Percentiles rank a stretch among this genome's conserved stretches.
phyloP scores from a whole-genome alignment of 371 early-diverging fungal species.

The Mucor indicus region DNA sequence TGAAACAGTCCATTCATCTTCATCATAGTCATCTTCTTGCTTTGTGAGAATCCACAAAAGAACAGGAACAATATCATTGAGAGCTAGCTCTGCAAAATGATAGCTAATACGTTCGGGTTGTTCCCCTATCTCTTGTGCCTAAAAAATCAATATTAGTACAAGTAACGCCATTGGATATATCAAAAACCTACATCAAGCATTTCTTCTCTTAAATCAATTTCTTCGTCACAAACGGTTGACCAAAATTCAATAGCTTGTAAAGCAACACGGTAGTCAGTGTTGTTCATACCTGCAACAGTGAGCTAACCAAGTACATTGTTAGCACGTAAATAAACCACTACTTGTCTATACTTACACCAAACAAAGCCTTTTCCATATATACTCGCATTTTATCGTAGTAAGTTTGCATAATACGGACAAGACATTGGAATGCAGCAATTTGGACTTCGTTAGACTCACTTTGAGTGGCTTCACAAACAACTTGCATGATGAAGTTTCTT shows the following conservation, averaged over 20 bases:
- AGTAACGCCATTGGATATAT: neutral
- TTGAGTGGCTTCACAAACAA: conserved; percentile 96
- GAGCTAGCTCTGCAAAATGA: conserved; percentile 76
- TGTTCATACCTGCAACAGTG: conserved; percentile 88
- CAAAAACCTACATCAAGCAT: conserved; percentile 32
- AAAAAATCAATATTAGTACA: neutral
- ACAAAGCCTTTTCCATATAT: conserved; percentile 94
- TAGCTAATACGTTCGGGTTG: conserved; percentile 55
- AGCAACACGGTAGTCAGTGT: conserved; percentile 76
- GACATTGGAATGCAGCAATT: conserved; percentile 88
- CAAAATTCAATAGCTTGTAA: conserved; percentile 98
- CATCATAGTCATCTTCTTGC: conserved; percentile 95
- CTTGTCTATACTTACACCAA: conserved; percentile 58
- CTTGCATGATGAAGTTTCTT: conserved; percentile 96
- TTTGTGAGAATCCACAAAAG: conserved; percentile 87
- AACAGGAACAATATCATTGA: conserved; percentile 82
- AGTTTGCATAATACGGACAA: conserved; percentile 91
- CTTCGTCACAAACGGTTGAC: conserved; percentile 97
- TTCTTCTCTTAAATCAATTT: conserved; percentile 68
- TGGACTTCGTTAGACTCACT: conserved; percentile 70
- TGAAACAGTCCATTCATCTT: conserved; percentile 95
- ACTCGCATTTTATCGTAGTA: conserved; percentile 93
- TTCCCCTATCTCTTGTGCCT: conserved; percentile 58
- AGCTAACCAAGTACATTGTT: conserved; percentile 45
- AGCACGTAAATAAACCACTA: neutral